Evolutionary conservation across 2,329 filamentous ascomycete species (phyloP), one percentile per base, ranked within the genome.

Genomic region (Hymenotorrendiella dingleyae): DNA sequence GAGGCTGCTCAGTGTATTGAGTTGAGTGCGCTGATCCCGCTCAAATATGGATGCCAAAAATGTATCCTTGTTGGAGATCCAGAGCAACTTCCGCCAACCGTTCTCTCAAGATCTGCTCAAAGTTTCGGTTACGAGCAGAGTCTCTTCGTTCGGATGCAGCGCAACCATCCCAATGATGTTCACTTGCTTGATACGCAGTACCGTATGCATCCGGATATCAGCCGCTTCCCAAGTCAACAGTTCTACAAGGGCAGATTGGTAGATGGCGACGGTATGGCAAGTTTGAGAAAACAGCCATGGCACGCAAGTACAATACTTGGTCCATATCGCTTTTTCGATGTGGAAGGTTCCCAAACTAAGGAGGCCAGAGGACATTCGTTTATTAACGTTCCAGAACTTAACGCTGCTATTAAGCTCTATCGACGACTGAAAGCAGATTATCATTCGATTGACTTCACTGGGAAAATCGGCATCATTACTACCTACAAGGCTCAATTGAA

Each of bases 1-100:
- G 93, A 98, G 67, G 93, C 93, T 3, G 93, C 93, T 12, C 93
- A 98, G 72, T 98, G 91, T 63, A 94, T 98, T 48, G 93, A 98
- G 67, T 76, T 98, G 60, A 95, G 89, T 59, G 93, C 93, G 10
- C 74, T 98, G 35, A 98, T 98, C 54, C 93, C 93, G 2, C 76
- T 98, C 43, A 98, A 98, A 64, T 98, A 98, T 59, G 91, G 93
- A 43, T 95, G 89, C 64, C 85, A 86, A 46, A 97, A 96, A 67
- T 97, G 93, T 67, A 88, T 98, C 54, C 78, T 98, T 23, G 93
- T 98, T 22, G 93, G 93, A 67, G 93, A 98, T 68, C 93, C 93
- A 0, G 97, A 98, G 64, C 93, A 98, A 65, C 69, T 98, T 53
- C 93, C 93, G 4, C 93, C 93, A 0, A 98, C 93, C 0, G 93